phyloP scores from a whole-genome alignment of 1,139 yeast genomes.

The Yamadazyma friedrichii region DNA sequence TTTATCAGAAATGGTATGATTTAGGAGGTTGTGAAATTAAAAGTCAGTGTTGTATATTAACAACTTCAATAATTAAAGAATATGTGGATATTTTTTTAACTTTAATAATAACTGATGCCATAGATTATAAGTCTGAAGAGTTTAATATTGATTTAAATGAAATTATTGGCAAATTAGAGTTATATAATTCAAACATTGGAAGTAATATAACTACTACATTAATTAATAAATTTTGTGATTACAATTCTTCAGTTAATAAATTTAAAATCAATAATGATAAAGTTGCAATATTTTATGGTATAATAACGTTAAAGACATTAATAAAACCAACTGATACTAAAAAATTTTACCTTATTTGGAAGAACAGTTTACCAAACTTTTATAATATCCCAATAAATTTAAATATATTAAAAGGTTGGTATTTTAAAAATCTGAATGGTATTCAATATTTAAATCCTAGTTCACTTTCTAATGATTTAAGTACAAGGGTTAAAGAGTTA shows the following conservation, averaged over 20 bases:
- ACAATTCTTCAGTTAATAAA: constrained; percentile 5
- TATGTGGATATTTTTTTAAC: constrained; percentile 46
- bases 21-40: constrained; percentile 57
- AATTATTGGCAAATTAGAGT: neutral
- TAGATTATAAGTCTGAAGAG: constrained; percentile 21
- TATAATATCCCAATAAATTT: constrained; percentile 58
- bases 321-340: constrained; percentile 18
- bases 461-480: constrained; percentile 50
- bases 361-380: constrained; percentile 62
- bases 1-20: constrained; percentile 49
- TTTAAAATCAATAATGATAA: constrained; percentile 33
- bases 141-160: constrained; percentile 1
- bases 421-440: constrained; percentile 35
- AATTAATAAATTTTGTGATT: constrained; percentile 11
- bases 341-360: constrained; percentile 64
- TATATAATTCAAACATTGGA: neutral
- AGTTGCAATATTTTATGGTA: constrained; percentile 62
- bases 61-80: constrained; percentile 25
- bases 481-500: constrained; percentile 57
- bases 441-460: constrained; percentile 53
- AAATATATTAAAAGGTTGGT: constrained; percentile 52
- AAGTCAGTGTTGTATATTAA: constrained; percentile 28
- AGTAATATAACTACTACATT: constrained; percentile 8
- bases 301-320: constrained; percentile 41
- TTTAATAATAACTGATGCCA: constrained; percentile 44